Conservation (phyloP, 805 yeast species). For the Komagataella mondaviorum region DNA sequence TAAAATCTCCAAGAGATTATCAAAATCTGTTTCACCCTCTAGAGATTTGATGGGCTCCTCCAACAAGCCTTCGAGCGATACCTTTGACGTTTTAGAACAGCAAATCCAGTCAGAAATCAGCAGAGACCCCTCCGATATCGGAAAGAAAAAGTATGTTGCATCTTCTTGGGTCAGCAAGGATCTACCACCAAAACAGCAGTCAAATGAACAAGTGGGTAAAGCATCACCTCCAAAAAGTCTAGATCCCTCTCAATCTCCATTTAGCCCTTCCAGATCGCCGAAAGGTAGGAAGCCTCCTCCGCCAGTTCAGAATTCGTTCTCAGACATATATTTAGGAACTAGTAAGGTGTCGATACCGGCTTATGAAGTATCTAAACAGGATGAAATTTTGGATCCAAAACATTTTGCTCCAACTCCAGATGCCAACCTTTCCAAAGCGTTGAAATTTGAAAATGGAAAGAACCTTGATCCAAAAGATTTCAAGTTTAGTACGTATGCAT, state of each 20-base stretch:
- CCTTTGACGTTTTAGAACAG: neutral
- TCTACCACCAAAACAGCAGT: neutral
- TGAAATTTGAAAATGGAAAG: conserved; percentile 3
- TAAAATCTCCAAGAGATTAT: neutral
- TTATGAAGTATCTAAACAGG: conserved; percentile 6
- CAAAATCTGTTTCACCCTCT: neutral
- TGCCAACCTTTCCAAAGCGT: conserved; percentile 10
- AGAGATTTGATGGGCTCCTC: neutral
- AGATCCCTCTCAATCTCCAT: neutral
- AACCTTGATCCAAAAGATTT: conserved; percentile 3
- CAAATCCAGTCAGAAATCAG: neutral
- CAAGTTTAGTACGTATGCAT: conserved; percentile 3
- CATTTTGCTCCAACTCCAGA: conserved; percentile 35
- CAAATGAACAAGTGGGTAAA: neutral
- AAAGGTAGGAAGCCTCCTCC: neutral
- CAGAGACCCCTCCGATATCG: neutral
- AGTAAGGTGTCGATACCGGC: neutral
- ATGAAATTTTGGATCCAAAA: conserved; percentile 20
- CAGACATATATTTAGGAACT: neutral
- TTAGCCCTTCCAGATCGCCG: neutral
- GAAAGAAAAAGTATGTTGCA: neutral
- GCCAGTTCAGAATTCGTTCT: neutral
- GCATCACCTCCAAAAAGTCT: neutral
- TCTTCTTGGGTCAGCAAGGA: neutral
- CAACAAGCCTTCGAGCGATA: neutral